Evolutionary conservation across 495 filamentous ascomycete genomes (phyloP).

Genomic region (Viridothelium virens): DNA sequence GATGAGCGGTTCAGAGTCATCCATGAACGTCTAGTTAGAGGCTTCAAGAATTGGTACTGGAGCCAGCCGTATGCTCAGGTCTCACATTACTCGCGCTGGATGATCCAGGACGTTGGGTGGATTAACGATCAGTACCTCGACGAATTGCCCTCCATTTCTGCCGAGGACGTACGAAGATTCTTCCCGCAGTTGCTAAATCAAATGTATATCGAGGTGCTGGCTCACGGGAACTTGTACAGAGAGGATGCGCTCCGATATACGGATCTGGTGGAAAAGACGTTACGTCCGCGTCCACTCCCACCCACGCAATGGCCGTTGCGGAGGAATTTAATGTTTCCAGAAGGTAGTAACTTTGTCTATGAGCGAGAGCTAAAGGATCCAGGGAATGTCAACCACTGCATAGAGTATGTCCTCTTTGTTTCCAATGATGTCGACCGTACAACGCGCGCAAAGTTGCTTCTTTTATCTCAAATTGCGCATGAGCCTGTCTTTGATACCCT

Average conservation of each 20-base stretch:
- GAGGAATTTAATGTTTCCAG: slow-evolving; percentile 68
- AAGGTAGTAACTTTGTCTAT: slow-evolving; percentile 76
- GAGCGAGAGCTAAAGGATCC: slow-evolving; percentile 72
- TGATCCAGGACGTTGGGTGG: slow-evolving; percentile 68
- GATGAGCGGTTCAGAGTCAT: slow-evolving; percentile 83
- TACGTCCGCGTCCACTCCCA: slow-evolving; percentile 70
- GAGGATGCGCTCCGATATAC: slow-evolving; percentile 87
- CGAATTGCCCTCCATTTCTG: slow-evolving; percentile 65
- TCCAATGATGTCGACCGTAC: slow-evolving; percentile 61
- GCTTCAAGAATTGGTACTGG: slow-evolving; percentile 77
- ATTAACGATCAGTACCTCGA: slow-evolving; percentile 72
- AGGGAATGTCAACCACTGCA: slow-evolving; percentile 92
- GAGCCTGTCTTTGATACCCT: slow-evolving; percentile 92
- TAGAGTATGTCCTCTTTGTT: slow-evolving; percentile 81
- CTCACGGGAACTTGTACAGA: slow-evolving; percentile 91
- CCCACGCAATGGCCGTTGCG: slow-evolving; percentile 71
- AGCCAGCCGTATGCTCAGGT: slow-evolving; percentile 85
- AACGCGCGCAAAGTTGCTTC: slow-evolving; percentile 64
- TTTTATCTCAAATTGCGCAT: slow-evolving; percentile 85
- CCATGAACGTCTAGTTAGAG: slow-evolving; percentile 72
- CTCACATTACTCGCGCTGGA: slow-evolving; percentile 72
- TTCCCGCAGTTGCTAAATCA: slow-evolving; percentile 74
- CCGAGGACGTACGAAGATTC: slow-evolving; percentile 67
- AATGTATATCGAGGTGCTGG: slow-evolving; percentile 77
- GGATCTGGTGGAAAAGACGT: slow-evolving; percentile 65